Evolutionary conservation across 495 filamentous ascomycete genomes (phyloP).

Genomic region (Cryomyces antarcticus): DNA sequence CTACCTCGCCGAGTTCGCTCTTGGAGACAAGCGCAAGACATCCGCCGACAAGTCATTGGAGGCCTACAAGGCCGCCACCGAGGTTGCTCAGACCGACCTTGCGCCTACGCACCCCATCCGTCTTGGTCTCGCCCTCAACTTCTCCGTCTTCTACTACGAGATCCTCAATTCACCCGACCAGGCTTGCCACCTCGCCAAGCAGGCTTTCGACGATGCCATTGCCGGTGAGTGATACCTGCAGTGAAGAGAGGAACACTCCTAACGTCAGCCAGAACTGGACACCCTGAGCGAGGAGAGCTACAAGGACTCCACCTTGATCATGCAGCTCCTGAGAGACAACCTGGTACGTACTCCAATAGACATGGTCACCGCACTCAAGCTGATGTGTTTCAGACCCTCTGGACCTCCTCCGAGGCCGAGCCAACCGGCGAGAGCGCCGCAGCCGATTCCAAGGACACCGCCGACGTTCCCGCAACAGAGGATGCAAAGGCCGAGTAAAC

Average conservation of each 20-base stretch:
- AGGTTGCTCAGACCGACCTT: constrained; percentile 91
- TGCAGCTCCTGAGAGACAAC: constrained; percentile 98
- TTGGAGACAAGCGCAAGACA: constrained; percentile 95
- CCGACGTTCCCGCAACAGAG: constrained; percentile 32
- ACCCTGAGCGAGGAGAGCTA: constrained; percentile 99
- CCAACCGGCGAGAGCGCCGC: constrained; percentile 31
- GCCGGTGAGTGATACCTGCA: constrained; percentile 25
- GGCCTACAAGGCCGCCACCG: constrained; percentile 99
- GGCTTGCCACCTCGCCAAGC: constrained; percentile 97
- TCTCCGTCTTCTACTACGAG: constrained; percentile 99
- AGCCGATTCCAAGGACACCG: constrained; percentile 34
- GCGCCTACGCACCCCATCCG: constrained; percentile 97
- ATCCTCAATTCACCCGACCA: constrained; percentile 98
- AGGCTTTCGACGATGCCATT: constrained; percentile 97
- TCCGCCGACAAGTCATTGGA: constrained; percentile 93
- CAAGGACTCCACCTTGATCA: constrained; percentile 99
- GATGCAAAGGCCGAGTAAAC: constrained; percentile 37
- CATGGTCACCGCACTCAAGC: neutral
- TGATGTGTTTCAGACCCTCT: constrained; percentile 55
- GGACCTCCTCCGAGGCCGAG: constrained; percentile 98
- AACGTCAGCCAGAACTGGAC: constrained; percentile 62
- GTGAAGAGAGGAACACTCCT: neutral
- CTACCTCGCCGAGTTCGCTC: constrained; percentile 97
- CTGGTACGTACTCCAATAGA: constrained; percentile 40
- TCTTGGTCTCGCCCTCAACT: constrained; percentile 94